A percentile compares a stretch with the other conserved stretches of the same genome.
These are phyloP conservation scores for Salix brachista DNA, from an alignment of 345 rosid genomes.

Conservation along the genomic window DNA sequence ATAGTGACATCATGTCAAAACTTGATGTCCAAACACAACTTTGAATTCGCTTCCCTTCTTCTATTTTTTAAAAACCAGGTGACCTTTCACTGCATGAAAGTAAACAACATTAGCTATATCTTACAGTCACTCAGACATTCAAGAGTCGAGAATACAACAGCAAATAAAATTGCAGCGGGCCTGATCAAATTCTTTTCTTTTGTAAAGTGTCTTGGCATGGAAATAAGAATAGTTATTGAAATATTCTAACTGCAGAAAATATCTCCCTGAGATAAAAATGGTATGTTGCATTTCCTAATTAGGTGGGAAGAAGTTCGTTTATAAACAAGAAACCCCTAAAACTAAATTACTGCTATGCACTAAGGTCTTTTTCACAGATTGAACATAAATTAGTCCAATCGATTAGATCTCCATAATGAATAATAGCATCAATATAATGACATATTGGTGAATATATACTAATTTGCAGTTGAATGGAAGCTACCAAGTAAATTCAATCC, in stretches of 20 bases:
- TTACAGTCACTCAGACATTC: too few species aligned
- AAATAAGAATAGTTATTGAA: too few species aligned
- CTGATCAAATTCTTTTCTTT: too few species aligned
- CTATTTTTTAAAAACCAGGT: accelerated
- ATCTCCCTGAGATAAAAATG: constrained; percentile 65
- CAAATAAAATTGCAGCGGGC: accelerated
- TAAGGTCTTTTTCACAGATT: background rate
- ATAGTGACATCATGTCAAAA: too few species aligned
- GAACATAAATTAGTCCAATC: background rate
- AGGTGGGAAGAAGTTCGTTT: background rate
- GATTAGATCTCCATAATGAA: background rate
- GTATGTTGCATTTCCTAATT: constrained; percentile 30
- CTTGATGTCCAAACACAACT: too few species aligned
- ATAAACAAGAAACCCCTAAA: background rate
- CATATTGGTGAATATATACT: background rate
- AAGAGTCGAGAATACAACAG: too few species aligned
- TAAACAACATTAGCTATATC: too few species aligned
- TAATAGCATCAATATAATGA: background rate
- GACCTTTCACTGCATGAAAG: too few species aligned
- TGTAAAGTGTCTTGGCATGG: too few species aligned
- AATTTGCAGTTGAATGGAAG: constrained; percentile 75
- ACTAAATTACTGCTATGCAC: background rate
- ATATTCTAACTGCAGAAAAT: constrained; percentile 63
- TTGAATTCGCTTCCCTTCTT: too few species aligned
- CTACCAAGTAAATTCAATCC: constrained; percentile 62